phyloP scores from a whole-genome alignment of 495 filamentous ascomycete genomes.

The Lophiotrema nucula region DNA sequence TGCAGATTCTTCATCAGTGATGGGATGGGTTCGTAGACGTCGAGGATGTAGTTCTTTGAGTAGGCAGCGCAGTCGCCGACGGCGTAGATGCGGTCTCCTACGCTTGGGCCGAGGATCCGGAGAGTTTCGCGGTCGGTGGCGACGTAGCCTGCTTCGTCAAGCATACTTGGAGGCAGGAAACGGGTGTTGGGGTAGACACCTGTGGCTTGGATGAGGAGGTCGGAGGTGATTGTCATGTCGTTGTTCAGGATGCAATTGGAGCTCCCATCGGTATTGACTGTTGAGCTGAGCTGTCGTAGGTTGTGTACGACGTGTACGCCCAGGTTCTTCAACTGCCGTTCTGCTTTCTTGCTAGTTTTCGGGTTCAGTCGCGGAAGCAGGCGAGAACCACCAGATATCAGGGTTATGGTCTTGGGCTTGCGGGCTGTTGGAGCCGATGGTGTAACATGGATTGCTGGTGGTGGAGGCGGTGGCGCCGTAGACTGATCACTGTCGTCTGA shows the following conservation, averaged over 20 bases:
- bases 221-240: slow-evolving; percentile 31
- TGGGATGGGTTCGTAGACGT: slow-evolving; percentile 38
- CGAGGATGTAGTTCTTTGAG: slow-evolving; percentile 31
- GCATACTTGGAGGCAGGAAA: slow-evolving; percentile 29
- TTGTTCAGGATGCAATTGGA: slow-evolving; percentile 25
- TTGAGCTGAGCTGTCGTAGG: slow-evolving; percentile 14
- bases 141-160: slow-evolving; percentile 32
- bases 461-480: background rate
- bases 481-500: background rate
- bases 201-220: slow-evolving; percentile 33
- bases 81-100: slow-evolving; percentile 30
- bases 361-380: slow-evolving; percentile 23
- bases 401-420: slow-evolving; percentile 21
- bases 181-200: slow-evolving; percentile 34
- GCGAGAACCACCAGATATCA: slow-evolving; percentile 25
- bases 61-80: slow-evolving; percentile 38
- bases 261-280: slow-evolving; percentile 16
- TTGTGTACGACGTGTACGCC: slow-evolving; percentile 33
- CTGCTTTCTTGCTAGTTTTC: slow-evolving; percentile 19
- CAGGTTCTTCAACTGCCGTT: slow-evolving; percentile 24
- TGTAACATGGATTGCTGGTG: background rate
- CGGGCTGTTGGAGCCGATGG: background rate
- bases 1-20: slow-evolving; percentile 36
- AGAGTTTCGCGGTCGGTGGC: slow-evolving; percentile 19
- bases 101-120: slow-evolving; percentile 19